Evolutionary conservation across 441 rosid species (phyloP).

Genomic region (Populus trichocarpa): DNA sequence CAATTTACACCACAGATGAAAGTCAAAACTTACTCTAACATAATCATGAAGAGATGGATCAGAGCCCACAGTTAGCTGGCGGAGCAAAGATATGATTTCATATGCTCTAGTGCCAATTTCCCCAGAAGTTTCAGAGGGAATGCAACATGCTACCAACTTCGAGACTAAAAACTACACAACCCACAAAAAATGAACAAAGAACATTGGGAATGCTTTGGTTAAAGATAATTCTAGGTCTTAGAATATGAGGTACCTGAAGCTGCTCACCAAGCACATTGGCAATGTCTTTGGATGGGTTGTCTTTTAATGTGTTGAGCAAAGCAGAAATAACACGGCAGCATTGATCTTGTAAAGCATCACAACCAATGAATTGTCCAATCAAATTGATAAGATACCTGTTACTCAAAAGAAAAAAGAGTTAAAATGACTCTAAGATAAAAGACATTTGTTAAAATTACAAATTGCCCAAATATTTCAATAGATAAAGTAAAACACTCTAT

Average conservation of each 20-base stretch:
- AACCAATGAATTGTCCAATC: conserved; percentile 76
- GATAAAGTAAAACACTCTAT: background rate
- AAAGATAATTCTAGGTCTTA: conserved; percentile 13
- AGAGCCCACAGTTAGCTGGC: conserved; percentile 60
- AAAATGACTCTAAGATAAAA: background rate
- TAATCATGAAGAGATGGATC: conserved; percentile 73
- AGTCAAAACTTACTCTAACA: conserved; percentile 55
- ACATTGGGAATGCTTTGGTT: background rate
- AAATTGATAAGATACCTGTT: conserved; percentile 88
- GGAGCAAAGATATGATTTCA: conserved; percentile 60
- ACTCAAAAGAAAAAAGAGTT: conserved; percentile 21
- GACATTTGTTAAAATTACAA: background rate
- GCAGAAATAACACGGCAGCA: conserved; percentile 73
- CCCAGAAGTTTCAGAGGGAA: conserved; percentile 43
- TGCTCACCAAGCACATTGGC: conserved; percentile 83
- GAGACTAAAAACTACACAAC: conserved; percentile 85
- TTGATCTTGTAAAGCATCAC: conserved; percentile 77
- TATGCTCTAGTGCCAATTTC: conserved; percentile 47
- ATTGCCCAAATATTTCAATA: background rate
- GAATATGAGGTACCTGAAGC: conserved; percentile 60
- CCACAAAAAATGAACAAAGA: conserved; percentile 13
- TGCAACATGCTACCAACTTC: conserved; percentile 86
- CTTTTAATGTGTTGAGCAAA: conserved; percentile 55
- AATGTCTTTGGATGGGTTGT: conserved; percentile 62
- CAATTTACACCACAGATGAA: conserved; percentile 10